These are phyloP conservation scores for Chlorophyllum brunneum DNA, from an alignment of 768 basidiomycete species.

Conservation along the genomic window DNA sequence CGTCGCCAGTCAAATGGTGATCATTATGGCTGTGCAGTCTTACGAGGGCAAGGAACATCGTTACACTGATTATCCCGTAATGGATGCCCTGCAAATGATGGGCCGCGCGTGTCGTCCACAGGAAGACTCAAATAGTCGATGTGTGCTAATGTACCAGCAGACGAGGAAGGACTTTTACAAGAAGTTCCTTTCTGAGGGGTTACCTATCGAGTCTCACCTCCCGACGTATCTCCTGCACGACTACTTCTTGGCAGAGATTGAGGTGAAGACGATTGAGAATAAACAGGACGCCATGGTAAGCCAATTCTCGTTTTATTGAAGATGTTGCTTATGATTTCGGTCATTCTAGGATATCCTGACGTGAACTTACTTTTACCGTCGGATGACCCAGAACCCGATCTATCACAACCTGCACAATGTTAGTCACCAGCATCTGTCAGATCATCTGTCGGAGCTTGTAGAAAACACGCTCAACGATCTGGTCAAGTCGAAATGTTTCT, in stretches of 20 bases:
- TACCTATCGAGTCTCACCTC: constrained; percentile 95
- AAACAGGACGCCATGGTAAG: constrained; percentile 94
- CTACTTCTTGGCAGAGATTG: constrained; percentile 97
- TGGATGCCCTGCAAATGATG: constrained; percentile 99
- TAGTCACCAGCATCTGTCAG: constrained; percentile 91
- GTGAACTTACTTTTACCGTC: constrained; percentile 97
- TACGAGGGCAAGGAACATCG: constrained; percentile 98
- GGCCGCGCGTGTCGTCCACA: constrained; percentile 92
- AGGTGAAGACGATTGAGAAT: constrained; percentile 98
- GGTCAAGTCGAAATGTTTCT: constrained; percentile 91
- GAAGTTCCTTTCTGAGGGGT: constrained; percentile 95
- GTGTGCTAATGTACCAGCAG: constrained; percentile 96
- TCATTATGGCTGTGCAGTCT: constrained; percentile 98
- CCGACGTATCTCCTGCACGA: constrained; percentile 90
- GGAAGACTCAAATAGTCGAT: constrained; percentile 87
- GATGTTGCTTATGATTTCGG: constrained; percentile 7
- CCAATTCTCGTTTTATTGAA: constrained; percentile 1
- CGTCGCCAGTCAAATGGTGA: constrained; percentile 93
- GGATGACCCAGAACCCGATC: constrained; percentile 97
- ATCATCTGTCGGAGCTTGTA: constrained; percentile 93
- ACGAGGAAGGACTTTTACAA: constrained; percentile 99
- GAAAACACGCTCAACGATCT: constrained; percentile 91
- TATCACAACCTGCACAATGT: constrained; percentile 95
- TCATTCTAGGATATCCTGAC: constrained; percentile 97
- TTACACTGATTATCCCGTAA: constrained; percentile 96